phyloP scores from a whole-genome alignment of 2,329 filamentous ascomycete species.

The Balansia obtecta region DNA sequence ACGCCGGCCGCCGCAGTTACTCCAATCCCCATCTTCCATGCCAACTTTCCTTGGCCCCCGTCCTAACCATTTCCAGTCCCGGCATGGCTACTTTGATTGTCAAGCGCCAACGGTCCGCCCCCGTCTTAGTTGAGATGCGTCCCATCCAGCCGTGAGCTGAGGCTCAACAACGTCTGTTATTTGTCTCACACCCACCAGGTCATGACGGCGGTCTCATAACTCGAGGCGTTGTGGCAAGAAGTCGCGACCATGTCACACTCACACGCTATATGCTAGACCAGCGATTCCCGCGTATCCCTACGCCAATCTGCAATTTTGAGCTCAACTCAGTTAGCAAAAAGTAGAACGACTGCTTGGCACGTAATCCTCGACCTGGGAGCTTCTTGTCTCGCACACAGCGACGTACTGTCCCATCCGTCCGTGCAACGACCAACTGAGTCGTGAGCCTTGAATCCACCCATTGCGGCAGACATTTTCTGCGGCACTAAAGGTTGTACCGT shows the following conservation, averaged over 20 bases:
- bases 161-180: conserved; percentile 5
- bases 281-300: conserved; percentile 20
- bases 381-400: conserved; percentile 21
- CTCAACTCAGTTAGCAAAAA: conserved; percentile 15
- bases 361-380: too few species aligned
- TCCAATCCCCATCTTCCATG: neutral
- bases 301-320: conserved; percentile 12
- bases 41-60: conserved; percentile 9
- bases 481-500: conserved; percentile 22
- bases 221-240: too few species aligned
- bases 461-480: conserved; percentile 24
- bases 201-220: conserved; percentile 18
- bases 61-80: too few species aligned
- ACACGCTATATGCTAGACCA: too few species aligned
- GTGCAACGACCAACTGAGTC: conserved; percentile 21
- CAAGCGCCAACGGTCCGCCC: conserved; percentile 17
- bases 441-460: conserved; percentile 12
- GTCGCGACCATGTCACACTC: too few species aligned
- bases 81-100: conserved; percentile 22
- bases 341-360: conserved; percentile 25
- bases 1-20: neutral
- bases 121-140: conserved; percentile 21
- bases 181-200: conserved; percentile 32
- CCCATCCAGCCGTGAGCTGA: conserved; percentile 13
- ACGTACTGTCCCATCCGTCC: conserved; percentile 22